Percentiles rank a stretch among this genome's conserved stretches.
Conservation (phyloP, 192 early-diverging fungal genomes). For the Coemansia sp. region DNA sequence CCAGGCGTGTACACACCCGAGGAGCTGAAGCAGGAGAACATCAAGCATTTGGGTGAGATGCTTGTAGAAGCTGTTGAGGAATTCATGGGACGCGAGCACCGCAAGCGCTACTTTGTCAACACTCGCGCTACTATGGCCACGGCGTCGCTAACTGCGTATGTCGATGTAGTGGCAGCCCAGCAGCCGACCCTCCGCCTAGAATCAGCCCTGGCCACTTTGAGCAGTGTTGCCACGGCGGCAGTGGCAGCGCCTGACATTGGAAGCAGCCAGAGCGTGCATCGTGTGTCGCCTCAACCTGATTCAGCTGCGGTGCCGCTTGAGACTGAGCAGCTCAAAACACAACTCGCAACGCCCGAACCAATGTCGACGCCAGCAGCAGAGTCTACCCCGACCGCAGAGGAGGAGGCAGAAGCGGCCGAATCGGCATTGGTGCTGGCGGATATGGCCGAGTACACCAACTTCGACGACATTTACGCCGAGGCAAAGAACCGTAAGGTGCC, state of each 20-base stretch:
- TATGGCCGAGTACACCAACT: not conserved
- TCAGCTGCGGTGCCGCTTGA: too few species aligned
- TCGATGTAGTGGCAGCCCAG: not conserved
- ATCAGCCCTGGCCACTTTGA: not conserved
- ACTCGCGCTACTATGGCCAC: conserved; percentile 21
- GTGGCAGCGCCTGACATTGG: not conserved
- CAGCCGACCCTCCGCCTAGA: not conserved
- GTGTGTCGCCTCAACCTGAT: too few species aligned
- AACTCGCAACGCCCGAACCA: not conserved
- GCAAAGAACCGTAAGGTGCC: conserved; percentile 8
- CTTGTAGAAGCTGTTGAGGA: conserved; percentile 22
- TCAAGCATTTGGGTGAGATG: conserved; percentile 11
- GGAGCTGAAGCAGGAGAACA: conserved; percentile 10
- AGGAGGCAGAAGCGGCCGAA: not conserved
- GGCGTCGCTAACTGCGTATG: conserved; percentile 12
- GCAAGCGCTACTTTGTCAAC: conserved; percentile 40
- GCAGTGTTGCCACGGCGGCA: not conserved
- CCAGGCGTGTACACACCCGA: conserved; percentile 22
- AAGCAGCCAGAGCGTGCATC: not conserved
- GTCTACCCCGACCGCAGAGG: not conserved
- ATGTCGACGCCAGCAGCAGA: not conserved
- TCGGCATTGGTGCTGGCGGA: not conserved
- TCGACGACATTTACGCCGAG: conserved; percentile 15
- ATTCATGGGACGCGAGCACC: conserved; percentile 41
- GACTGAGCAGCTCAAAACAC: not conserved